Conservation (phyloP, 2,329 filamentous ascomycete genomes). For the Lachnellula suecica region DNA sequence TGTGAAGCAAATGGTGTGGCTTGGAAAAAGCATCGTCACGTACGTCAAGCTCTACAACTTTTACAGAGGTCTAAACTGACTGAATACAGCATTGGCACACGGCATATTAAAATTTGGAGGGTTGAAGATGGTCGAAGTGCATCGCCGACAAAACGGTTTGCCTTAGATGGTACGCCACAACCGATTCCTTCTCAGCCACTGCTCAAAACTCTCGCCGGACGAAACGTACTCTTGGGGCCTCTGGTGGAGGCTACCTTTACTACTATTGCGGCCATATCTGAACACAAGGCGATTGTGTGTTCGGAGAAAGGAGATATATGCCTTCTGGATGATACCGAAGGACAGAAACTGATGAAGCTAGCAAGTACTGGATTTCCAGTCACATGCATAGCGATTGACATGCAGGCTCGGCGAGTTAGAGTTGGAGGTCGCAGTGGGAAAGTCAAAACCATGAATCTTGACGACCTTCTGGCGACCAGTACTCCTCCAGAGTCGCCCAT, state of each 20-base stretch:
- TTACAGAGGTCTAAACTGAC: constrained; percentile 13
- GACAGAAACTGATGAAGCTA: constrained; percentile 68
- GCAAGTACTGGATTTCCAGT: constrained; percentile 63
- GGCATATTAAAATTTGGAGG: constrained; percentile 93
- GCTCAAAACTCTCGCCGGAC: constrained; percentile 74
- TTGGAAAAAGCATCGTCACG: constrained; percentile 80
- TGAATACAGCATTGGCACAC: constrained; percentile 64
- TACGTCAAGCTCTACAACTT: no score
- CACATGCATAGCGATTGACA: constrained; percentile 38
- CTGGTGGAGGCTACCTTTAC: constrained; percentile 84
- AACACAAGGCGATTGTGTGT: constrained; percentile 76
- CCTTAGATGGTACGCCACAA: constrained; percentile 40
- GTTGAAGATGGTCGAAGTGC: constrained; percentile 64
- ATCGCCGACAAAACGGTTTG: constrained; percentile 64
- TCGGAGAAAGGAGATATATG: constrained; percentile 90
- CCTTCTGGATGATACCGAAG: constrained; percentile 72
- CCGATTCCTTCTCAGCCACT: constrained; percentile 38
- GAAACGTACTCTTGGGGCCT: constrained; percentile 82
- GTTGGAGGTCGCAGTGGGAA: constrained; percentile 38
- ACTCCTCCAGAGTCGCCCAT: constrained; percentile 33
- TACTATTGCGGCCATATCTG: constrained; percentile 70
- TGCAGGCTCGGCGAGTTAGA: constrained; percentile 33
- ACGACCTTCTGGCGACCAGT: constrained; percentile 34
- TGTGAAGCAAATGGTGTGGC: constrained; percentile 86
- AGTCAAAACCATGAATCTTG: constrained; percentile 51